Evolutionary conservation across 106 monocot species (phyloP).

Genomic region (Dendrobium nobile): DNA sequence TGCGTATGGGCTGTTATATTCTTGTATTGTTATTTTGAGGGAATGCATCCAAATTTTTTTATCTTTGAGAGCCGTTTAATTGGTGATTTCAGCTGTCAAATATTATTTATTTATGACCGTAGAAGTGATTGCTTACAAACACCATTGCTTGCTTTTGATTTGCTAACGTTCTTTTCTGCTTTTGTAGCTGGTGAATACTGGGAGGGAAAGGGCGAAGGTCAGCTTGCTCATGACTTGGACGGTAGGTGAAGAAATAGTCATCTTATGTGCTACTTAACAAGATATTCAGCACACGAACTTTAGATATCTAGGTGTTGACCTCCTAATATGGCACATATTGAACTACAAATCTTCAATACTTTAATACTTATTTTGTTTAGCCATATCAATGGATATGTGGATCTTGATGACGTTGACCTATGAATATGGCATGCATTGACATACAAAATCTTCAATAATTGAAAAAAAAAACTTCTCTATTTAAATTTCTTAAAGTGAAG

Average conservation of each 20-base stretch:
- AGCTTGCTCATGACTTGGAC: conserved; percentile 95
- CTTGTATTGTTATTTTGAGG: neutral
- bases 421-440: too few relatives aligned
- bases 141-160: neutral
- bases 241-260: conserved; percentile 40
- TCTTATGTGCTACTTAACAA: neutral
- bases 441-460: neutral
- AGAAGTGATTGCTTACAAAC: neutral
- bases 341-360: neutral
- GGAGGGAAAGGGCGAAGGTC: conserved; percentile 95
- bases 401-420: too few relatives aligned
- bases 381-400: neutral
- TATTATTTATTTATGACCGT: neutral
- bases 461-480: neutral
- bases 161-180: neutral
- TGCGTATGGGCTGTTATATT: neutral
- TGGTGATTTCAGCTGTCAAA: neutral
- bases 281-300: neutral
- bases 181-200: conserved; percentile 91
- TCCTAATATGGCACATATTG: neutral
- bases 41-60: neutral
- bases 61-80: neutral
- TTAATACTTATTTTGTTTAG: neutral
- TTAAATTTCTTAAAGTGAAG: neutral
- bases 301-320: neutral